phyloP scores from a whole-genome alignment of 2,329 filamentous ascomycete species.

The Venturia nashicola region DNA sequence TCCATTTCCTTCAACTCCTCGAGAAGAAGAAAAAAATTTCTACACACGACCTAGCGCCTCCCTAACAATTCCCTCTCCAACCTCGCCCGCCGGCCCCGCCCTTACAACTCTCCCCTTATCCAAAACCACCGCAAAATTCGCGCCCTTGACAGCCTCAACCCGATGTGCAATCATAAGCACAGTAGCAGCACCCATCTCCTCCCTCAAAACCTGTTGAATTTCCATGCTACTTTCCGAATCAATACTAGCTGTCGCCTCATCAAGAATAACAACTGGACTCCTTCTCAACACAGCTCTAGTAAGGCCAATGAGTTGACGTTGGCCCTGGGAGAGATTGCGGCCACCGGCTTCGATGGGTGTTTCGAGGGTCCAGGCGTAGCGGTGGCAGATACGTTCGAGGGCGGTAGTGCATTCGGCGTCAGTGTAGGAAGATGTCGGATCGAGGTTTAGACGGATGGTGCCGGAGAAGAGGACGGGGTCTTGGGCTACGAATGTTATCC shows the following conservation, averaged over 20 bases:
- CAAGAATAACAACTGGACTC: slow-evolving; percentile 51
- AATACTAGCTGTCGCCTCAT: slow-evolving; percentile 34
- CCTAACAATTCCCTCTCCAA: slow-evolving; percentile 11
- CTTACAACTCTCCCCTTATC: slow-evolving; percentile 34
- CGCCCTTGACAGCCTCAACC: slow-evolving; percentile 47
- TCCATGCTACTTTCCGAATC: slow-evolving; percentile 48
- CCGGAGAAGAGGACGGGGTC: slow-evolving; percentile 55
- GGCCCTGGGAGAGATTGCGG: slow-evolving; percentile 51
- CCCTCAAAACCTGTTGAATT: slow-evolving; percentile 42
- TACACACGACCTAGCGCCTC: not conserved
- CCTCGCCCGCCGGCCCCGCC: slow-evolving; percentile 20
- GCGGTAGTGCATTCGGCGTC: slow-evolving; percentile 43
- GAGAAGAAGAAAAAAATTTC: too few relatives aligned
- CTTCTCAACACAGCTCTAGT: slow-evolving; percentile 49
- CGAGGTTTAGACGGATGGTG: slow-evolving; percentile 48
- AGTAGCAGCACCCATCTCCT: slow-evolving; percentile 45
- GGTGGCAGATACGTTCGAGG: slow-evolving; percentile 40
- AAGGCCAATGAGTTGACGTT: slow-evolving; percentile 52
- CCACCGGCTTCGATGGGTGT: slow-evolving; percentile 49
- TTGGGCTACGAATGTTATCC: slow-evolving; percentile 56
- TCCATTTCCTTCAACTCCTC: too few relatives aligned
- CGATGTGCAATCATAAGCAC: slow-evolving; percentile 56
- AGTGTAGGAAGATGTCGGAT: slow-evolving; percentile 45
- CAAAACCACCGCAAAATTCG: slow-evolving; percentile 42
- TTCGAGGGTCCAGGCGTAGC: slow-evolving; percentile 43